Conservation (phyloP, 495 filamentous ascomycete species). For the Penicillium diatomitis region DNA sequence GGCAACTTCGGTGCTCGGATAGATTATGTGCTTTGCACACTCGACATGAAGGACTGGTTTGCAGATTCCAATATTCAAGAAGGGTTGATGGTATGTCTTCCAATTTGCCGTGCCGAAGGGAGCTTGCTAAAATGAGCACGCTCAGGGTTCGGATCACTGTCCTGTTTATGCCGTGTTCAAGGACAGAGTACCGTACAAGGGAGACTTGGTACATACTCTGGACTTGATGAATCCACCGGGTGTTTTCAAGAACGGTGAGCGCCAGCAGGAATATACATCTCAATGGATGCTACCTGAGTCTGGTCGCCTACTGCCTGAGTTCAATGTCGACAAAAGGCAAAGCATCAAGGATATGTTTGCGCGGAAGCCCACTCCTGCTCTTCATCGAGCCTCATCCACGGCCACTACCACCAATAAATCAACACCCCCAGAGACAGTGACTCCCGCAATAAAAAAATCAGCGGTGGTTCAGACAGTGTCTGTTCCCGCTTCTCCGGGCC, state of each 20-base stretch:
- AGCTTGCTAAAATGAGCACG: constrained; percentile 7
- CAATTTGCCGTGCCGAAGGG: neutral
- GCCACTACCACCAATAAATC: constrained; percentile 3
- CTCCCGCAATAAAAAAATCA: neutral
- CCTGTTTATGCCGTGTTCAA: constrained; percentile 79
- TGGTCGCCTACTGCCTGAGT: constrained; percentile 78
- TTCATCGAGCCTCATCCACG: neutral
- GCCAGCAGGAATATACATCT: constrained; percentile 54
- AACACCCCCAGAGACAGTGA: neutral
- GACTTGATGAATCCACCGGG: constrained; percentile 78
- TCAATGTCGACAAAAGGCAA: constrained; percentile 55
- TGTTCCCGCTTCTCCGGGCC: neutral
- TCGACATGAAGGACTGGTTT: constrained; percentile 78
- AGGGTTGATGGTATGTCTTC: constrained; percentile 59
- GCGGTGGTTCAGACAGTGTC: neutral
- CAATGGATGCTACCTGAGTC: constrained; percentile 65
- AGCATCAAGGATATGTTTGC: constrained; percentile 92
- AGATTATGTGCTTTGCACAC: constrained; percentile 82
- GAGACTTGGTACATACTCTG: constrained; percentile 42
- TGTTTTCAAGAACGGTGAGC: constrained; percentile 62
- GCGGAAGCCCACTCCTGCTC: constrained; percentile 36
- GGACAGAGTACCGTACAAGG: constrained; percentile 46
- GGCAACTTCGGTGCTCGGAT: constrained; percentile 88
- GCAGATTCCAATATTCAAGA: constrained; percentile 87
- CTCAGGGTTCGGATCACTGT: constrained; percentile 86